These are phyloP conservation scores for Apiospora arundinis DNA, from an alignment of 2,329 filamentous ascomycete genomes.

Conservation along the genomic window DNA sequence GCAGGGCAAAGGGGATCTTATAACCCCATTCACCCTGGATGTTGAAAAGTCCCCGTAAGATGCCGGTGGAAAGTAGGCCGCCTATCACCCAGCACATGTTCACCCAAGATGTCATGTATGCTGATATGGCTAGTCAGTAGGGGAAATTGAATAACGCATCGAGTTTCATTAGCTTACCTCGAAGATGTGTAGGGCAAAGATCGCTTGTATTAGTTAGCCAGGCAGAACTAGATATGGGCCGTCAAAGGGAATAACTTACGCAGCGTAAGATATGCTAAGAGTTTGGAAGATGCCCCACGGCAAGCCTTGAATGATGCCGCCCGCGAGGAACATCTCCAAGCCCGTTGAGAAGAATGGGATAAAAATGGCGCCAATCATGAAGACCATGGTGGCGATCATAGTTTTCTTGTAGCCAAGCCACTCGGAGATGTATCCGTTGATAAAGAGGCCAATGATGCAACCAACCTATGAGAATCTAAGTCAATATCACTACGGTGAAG, in stretches of 20 bases:
- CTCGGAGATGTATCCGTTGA: slow-evolving; percentile 26
- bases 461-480: slow-evolving; percentile 1
- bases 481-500: neutral
- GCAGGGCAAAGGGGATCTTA: slow-evolving; percentile 24
- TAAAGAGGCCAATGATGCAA: slow-evolving; percentile 24
- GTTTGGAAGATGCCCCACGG: slow-evolving; percentile 28
- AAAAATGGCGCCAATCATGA: slow-evolving; percentile 25
- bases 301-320: slow-evolving; percentile 25
- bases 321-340: slow-evolving; percentile 25
- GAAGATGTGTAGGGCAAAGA: slow-evolving; percentile 24
- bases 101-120: slow-evolving; percentile 26
- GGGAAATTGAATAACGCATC: neutral
- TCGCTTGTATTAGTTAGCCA: neutral
- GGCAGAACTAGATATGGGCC: neutral
- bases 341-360: slow-evolving; percentile 27
- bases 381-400: slow-evolving; percentile 22
- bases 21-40: slow-evolving; percentile 24
- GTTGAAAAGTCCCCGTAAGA: slow-evolving; percentile 24
- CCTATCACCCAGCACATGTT: slow-evolving; percentile 26
- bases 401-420: slow-evolving; percentile 27
- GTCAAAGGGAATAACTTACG: neutral
- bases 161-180: slow-evolving; percentile 9
- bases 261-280: slow-evolving; percentile 24
- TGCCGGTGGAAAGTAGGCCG: slow-evolving; percentile 22
- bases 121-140: neutral